Evolutionary conservation across 768 basidiomycete genomes (phyloP).

Genomic region (Imleria badia): DNA sequence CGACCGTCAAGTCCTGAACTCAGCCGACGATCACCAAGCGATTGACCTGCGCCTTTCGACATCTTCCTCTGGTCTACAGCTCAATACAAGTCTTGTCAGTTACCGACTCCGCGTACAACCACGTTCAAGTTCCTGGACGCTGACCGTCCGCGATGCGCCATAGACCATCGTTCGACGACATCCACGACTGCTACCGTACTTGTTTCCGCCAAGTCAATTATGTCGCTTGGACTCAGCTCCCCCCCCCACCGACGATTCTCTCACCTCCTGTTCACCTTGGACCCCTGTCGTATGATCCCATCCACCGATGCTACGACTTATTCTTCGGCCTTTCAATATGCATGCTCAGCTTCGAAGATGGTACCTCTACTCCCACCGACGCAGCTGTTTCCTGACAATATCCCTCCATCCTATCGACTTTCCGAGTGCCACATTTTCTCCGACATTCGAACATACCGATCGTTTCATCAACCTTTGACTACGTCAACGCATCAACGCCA

Average conservation of each 20-base stretch:
- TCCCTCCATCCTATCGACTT: not conserved
- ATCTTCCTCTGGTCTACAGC: not conserved
- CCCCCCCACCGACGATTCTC: not conserved
- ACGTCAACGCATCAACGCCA: not conserved
- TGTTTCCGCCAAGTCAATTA: not conserved
- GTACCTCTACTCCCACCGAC: not conserved
- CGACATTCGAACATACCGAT: not conserved
- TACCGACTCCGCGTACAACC: not conserved
- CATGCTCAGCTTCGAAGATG: not conserved
- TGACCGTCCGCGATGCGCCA: not conserved
- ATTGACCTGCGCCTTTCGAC: not conserved
- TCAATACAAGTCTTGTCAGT: not conserved
- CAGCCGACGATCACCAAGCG: not conserved
- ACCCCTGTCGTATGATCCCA: not conserved
- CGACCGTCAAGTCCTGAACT: not conserved
- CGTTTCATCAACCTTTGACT: not conserved
- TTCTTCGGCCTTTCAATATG: not conserved
- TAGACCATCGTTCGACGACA: not conserved
- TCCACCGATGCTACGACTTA: not conserved
- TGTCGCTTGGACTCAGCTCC: not conserved
- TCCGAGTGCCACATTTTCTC: not conserved
- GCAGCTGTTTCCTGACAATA: not conserved
- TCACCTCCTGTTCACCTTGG: not conserved
- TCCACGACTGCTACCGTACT: not conserved
- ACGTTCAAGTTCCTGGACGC: too few relatives aligned